phyloP scores from a whole-genome alignment of 176 grass and related monocot species.

The Microstegium vimineum region DNA sequence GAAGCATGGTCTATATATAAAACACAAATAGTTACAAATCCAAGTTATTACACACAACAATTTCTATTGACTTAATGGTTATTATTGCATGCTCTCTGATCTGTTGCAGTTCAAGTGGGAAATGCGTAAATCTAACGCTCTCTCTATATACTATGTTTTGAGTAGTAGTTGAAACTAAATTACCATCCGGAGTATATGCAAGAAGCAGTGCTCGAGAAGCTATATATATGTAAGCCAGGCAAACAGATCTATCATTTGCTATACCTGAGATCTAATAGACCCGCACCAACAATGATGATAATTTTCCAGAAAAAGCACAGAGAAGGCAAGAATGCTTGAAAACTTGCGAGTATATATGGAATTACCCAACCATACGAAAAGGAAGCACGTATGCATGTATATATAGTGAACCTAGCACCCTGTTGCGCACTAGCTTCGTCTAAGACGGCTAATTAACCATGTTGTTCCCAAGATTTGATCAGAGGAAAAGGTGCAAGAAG shows the following conservation, averaged over 20 bases:
- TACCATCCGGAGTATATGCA: neutral
- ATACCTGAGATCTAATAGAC: slow-evolving; percentile 10
- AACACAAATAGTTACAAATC: neutral
- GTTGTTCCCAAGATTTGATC: neutral
- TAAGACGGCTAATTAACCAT: neutral
- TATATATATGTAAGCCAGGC: neutral
- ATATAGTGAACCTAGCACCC: neutral
- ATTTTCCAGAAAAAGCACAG: neutral
- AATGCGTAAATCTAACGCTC: neutral
- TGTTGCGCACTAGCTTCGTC: neutral
- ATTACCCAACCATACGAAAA: neutral
- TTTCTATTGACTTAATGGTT: neutral
- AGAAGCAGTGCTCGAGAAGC: neutral
- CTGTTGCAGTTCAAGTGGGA: neutral
- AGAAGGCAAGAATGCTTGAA: neutral
- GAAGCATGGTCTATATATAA: neutral
- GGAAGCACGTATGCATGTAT: neutral
- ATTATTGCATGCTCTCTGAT: slow-evolving; percentile 47
- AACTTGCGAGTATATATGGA: neutral
- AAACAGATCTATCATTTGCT: neutral
- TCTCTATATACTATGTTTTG: neutral
- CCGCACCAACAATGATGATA: neutral
- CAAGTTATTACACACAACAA: neutral
- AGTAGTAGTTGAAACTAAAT: neutral
- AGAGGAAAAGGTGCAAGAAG: slow-evolving; percentile 1